Conservation (phyloP, 495 filamentous ascomycete genomes). For the Trypethelium eluteriae region DNA sequence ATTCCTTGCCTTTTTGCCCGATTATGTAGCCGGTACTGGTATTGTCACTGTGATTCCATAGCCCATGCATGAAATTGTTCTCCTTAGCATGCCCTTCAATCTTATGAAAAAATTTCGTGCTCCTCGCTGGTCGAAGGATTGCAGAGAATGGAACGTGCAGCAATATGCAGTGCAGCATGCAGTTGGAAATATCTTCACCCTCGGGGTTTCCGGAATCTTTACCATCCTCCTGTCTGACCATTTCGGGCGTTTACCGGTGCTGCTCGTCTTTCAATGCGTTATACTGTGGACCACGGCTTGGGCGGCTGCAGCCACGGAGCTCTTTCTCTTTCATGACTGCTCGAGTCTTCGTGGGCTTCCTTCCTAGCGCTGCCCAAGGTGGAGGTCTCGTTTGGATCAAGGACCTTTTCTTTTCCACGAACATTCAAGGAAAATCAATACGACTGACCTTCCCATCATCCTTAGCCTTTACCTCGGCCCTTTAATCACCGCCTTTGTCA, state of each 20-base stretch:
- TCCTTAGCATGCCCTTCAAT: not conserved
- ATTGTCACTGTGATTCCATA: constrained; percentile 21
- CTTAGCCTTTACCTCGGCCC: constrained; percentile 19
- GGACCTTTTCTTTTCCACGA: constrained; percentile 21
- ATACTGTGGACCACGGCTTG: constrained; percentile 14
- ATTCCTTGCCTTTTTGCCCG: constrained; percentile 17
- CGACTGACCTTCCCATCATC: constrained; percentile 16
- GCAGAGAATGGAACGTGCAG: constrained; percentile 16
- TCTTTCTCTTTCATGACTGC: constrained; percentile 17
- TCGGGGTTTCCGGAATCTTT: constrained; percentile 19
- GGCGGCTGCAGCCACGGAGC: constrained; percentile 18
- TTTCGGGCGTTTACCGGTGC: constrained; percentile 17
- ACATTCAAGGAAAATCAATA: constrained; percentile 19
- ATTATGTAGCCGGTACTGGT: constrained; percentile 18
- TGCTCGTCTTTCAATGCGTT: constrained; percentile 14
- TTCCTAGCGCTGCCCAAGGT: constrained; percentile 15
- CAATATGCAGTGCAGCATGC: constrained; percentile 12
- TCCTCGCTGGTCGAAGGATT: not conserved
- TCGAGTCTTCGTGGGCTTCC: constrained; percentile 16
- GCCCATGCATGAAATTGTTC: constrained; percentile 10
- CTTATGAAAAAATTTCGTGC: not conserved
- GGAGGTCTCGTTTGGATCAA: constrained; percentile 21
- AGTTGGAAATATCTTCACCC: constrained; percentile 20
- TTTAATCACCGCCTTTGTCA: constrained; percentile 19
- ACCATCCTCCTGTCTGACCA: constrained; percentile 14